Percentiles rank a stretch among this genome's conserved stretches.
These are phyloP conservation scores for Pythium apleroticum DNA, from an alignment of 352 stramenopile species.

Conservation along the genomic window DNA sequence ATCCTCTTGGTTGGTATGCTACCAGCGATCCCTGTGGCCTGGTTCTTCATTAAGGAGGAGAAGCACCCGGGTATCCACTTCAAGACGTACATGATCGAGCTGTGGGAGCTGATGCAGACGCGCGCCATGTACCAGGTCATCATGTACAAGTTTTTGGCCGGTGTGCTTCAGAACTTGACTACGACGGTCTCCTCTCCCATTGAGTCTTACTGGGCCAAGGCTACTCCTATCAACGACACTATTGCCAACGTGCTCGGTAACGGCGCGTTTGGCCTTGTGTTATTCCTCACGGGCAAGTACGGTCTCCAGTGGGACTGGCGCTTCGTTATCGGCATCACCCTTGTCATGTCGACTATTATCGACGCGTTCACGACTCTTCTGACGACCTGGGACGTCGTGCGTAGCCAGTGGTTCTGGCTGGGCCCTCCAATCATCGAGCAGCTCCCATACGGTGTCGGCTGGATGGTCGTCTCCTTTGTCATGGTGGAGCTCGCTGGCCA, in stretches of 20 bases:
- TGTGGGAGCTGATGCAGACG: background rate
- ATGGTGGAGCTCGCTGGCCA: constrained; percentile 29
- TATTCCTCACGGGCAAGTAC: background rate
- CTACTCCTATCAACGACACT: background rate
- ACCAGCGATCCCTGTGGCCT: background rate
- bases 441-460: constrained; percentile 26
- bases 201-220: background rate
- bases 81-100: background rate
- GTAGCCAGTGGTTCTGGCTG: background rate
- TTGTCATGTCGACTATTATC: background rate
- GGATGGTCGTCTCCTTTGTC: constrained; percentile 24
- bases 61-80: background rate
- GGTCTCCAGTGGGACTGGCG: background rate
- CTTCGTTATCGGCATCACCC: background rate
- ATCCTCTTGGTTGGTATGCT: background rate
- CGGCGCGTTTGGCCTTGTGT: background rate
- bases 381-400: constrained; percentile 1
- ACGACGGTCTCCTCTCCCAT: background rate
- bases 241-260: background rate
- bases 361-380: constrained; percentile 18
- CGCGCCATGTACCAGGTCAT: background rate
- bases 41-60: background rate
- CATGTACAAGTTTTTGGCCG: background rate
- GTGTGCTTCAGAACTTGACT: background rate
- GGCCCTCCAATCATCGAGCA: constrained; percentile 11